Conservation (phyloP, 1,139 yeast genomes). For the Geotrichum aggregatum region DNA sequence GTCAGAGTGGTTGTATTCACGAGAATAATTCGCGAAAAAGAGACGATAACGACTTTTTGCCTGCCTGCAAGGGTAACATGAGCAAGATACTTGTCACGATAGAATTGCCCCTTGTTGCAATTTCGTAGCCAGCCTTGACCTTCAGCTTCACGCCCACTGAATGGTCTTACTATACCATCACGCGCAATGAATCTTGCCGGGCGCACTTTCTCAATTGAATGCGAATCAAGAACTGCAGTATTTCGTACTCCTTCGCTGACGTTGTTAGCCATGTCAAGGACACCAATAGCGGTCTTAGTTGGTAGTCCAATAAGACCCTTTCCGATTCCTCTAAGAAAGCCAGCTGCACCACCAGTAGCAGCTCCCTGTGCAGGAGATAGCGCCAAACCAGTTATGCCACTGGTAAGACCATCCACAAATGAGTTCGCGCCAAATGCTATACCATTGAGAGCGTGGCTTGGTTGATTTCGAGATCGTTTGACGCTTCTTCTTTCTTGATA, state of each 20-base stretch:
- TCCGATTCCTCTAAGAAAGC: slow-evolving; percentile 89
- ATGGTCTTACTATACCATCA: slow-evolving; percentile 69
- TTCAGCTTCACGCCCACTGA: slow-evolving; percentile 74
- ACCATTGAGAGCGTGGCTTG: slow-evolving; percentile 85
- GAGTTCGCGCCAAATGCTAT: slow-evolving; percentile 84
- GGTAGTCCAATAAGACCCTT: slow-evolving; percentile 91
- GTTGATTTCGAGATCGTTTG: slow-evolving; percentile 68
- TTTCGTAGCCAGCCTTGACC: slow-evolving; percentile 90
- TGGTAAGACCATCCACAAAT: slow-evolving; percentile 75
- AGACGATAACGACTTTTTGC: slow-evolving; percentile 70
- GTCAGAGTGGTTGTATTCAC: slow-evolving; percentile 58
- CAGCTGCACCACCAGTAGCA: slow-evolving; percentile 74
- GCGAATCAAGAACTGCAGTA: slow-evolving; percentile 85
- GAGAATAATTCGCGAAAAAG: slow-evolving; percentile 65
- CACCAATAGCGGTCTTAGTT: slow-evolving; percentile 92
- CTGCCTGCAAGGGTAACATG: slow-evolving; percentile 73
- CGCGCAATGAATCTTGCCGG: slow-evolving; percentile 70
- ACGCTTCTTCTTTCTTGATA: slow-evolving; percentile 79
- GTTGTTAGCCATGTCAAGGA: slow-evolving; percentile 86
- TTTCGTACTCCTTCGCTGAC: slow-evolving; percentile 90
- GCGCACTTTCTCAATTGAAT: slow-evolving; percentile 73
- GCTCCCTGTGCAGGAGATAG: slow-evolving; percentile 90
- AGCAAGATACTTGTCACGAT: slow-evolving; percentile 71
- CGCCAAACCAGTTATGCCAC: slow-evolving; percentile 89
- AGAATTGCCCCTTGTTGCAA: slow-evolving; percentile 72